Percentiles rank a stretch among this genome's conserved stretches.
These are phyloP conservation scores for Acer campestre DNA, from an alignment of 345 rosid species.

Conservation along the genomic window DNA sequence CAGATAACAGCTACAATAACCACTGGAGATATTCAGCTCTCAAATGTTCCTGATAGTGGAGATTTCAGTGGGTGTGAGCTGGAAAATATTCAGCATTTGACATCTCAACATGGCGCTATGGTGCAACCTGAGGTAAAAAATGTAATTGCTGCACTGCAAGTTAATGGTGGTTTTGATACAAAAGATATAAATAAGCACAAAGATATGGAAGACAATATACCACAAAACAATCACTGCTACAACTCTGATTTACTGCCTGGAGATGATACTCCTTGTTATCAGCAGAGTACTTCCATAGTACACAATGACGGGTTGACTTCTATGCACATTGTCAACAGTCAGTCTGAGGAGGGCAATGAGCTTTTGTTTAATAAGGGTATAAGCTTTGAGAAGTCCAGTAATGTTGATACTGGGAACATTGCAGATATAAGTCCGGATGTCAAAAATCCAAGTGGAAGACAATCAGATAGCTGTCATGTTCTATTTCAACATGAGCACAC, in stretches of 20 bases:
- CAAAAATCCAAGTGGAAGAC: slow-evolving; percentile 19
- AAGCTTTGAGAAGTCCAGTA: slow-evolving; percentile 22
- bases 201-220: slow-evolving; percentile 17
- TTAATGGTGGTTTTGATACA: slow-evolving; percentile 30
- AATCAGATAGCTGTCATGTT: slow-evolving; percentile 19
- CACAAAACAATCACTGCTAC: not conserved
- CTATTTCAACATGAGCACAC: slow-evolving; percentile 22
- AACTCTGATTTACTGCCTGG: slow-evolving; percentile 21
- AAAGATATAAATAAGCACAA: slow-evolving; percentile 24
- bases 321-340: slow-evolving; percentile 18
- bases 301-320: slow-evolving; percentile 21
- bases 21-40: slow-evolving; percentile 20
- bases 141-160: slow-evolving; percentile 23
- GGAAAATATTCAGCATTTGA: slow-evolving; percentile 30
- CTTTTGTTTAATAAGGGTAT: slow-evolving; percentile 20
- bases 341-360: slow-evolving; percentile 24
- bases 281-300: slow-evolving; percentile 25
- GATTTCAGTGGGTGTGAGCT: slow-evolving; percentile 24
- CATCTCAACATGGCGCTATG: slow-evolving; percentile 22
- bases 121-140: slow-evolving; percentile 32
- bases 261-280: slow-evolving; percentile 14
- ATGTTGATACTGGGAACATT: slow-evolving; percentile 20
- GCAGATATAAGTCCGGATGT: slow-evolving; percentile 18
- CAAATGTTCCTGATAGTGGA: slow-evolving; percentile 22
- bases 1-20: slow-evolving; percentile 24